Evolutionary conservation across 2,329 filamentous ascomycete genomes (phyloP), one percentile per base, ranked within the genome.

Genomic region (Colletotrichum sp.): DNA sequence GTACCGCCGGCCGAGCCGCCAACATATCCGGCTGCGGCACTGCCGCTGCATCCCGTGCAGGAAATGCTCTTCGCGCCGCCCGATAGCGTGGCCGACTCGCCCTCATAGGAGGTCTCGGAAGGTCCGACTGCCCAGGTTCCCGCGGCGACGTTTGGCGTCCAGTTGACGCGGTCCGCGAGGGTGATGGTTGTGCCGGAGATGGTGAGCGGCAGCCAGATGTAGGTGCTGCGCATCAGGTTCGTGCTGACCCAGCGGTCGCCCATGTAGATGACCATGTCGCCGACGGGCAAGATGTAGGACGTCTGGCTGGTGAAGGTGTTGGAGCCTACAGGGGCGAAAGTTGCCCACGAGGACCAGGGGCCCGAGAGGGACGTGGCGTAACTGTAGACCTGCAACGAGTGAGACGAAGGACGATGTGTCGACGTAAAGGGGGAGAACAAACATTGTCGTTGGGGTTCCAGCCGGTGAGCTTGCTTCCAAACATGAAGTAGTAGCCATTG

Each of bases 391-490:
- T 84, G 3, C 15, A 24, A n/a, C 12, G 24, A 5, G 48, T 75
- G 3, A 74, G 55, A 44, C 9, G 22, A n/a, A 52, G 8, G 13
- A 60, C 18, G 24, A 36, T 12, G 16, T 12, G 36, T 36, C 16
- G 8, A 18, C 16, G 6, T 9, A n/a, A 24, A 8, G 13, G 8
- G 12, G 12, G 12, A 24, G 22, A 48, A 72, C 55, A 8, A 67
- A 89, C 87, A 79, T 94, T 94, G 81, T 94, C 92, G 78, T 93
- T 93, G 9, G 92, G 84, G 75, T 89, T 85, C 90, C 90, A 92
- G 5, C 89, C 89, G 2, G 88, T 90, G 22, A 91, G 81, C 64
- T 88, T 85, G 2, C 90, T 92, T 4, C 90, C 92, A 80, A 94
- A 93, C 85, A 94, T 90, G 82, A 90, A 94, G 82, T 93, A 94